Percentiles rank a stretch among this genome's conserved stretches.
These are phyloP conservation scores for Syncephalis plumigaleata DNA, from an alignment of 371 early-diverging fungal species.

Conservation along the genomic window DNA sequence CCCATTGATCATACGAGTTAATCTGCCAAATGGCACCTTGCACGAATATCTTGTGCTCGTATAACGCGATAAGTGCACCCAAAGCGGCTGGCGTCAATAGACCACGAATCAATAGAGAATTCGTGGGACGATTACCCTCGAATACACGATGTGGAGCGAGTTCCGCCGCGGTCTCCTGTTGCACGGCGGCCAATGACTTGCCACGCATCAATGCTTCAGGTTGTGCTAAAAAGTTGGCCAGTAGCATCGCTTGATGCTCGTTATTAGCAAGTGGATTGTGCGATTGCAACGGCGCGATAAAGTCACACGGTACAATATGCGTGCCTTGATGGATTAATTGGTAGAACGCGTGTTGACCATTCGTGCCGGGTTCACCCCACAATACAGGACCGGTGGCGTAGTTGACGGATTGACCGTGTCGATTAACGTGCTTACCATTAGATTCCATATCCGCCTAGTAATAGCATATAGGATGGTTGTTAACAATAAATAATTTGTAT, in stretches of 20 bases:
- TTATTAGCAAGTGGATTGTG: slow-evolving; percentile 67
- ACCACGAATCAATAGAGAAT: slow-evolving; percentile 85
- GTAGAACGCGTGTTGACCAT: slow-evolving; percentile 99
- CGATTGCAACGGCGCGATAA: slow-evolving; percentile 83
- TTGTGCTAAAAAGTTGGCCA: slow-evolving; percentile 98
- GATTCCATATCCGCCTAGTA: slow-evolving; percentile 97
- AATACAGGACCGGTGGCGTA: slow-evolving; percentile 93
- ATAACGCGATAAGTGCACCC: slow-evolving; percentile 89
- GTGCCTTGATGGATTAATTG: slow-evolving; percentile 99
- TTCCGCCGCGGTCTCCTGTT: slow-evolving; percentile 54
- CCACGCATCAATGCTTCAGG: slow-evolving; percentile 96
- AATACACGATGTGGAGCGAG: slow-evolving; percentile 86
- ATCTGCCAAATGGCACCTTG: slow-evolving; percentile 97
- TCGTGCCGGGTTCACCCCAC: slow-evolving; percentile 99
- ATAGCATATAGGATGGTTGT: background rate
- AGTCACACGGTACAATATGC: slow-evolving; percentile 88
- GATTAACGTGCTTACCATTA: slow-evolving; percentile 93
- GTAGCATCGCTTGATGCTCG: slow-evolving; percentile 82
- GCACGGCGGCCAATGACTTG: slow-evolving; percentile 59
- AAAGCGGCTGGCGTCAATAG: slow-evolving; percentile 83
- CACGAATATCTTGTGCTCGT: slow-evolving; percentile 99
- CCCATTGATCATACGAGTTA: slow-evolving; percentile 97
- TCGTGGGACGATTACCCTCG: slow-evolving; percentile 94
- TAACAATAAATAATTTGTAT: background rate
- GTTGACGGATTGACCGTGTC: slow-evolving; percentile 53